Evolutionary conservation across 2,329 filamentous ascomycete species (phyloP).

Genomic region (Sarocladium oryzae): DNA sequence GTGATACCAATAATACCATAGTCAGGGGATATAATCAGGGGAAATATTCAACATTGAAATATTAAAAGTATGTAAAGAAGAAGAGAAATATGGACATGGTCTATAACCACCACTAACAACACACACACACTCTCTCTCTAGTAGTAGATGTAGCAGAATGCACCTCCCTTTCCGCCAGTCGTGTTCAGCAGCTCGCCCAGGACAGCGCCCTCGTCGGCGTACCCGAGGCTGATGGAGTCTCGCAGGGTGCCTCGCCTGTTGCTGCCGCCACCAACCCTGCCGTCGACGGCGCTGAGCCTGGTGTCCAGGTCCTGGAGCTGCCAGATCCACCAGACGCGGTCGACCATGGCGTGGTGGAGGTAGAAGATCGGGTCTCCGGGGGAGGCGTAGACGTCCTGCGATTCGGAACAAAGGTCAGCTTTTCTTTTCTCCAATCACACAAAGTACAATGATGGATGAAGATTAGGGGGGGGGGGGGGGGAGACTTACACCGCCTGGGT

Average conservation of each 20-base stretch:
- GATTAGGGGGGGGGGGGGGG: background rate
- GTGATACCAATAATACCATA: too few relatives aligned
- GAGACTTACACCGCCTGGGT: conserved; percentile 24
- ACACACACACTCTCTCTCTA: background rate
- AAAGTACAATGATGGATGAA: background rate
- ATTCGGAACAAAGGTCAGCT: too few relatives aligned
- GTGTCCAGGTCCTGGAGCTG: conserved; percentile 21
- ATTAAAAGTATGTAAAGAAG: too few relatives aligned
- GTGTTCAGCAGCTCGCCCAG: conserved; percentile 5
- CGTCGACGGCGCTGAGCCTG: conserved; percentile 11
- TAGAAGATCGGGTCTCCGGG: conserved; percentile 32
- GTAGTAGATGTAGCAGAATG: conserved; percentile 11
- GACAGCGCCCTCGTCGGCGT: background rate
- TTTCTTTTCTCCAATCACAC: too few relatives aligned
- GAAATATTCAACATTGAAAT: too few relatives aligned
- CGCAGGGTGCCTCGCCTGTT: background rate
- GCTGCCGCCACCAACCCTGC: conserved; percentile 3
- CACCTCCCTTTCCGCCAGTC: conserved; percentile 12
- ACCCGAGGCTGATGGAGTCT: background rate
- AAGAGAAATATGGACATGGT: too few relatives aligned
- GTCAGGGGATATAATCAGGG: too few relatives aligned
- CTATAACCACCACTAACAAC: too few relatives aligned
- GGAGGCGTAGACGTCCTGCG: conserved; percentile 28
- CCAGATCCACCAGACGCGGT: conserved; percentile 11
- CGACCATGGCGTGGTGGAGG: conserved; percentile 21